A percentile compares a stretch with the other conserved stretches of the same genome.
phyloP scores from a whole-genome alignment of 345 rosid genomes.

The Hibiscus trionum region DNA sequence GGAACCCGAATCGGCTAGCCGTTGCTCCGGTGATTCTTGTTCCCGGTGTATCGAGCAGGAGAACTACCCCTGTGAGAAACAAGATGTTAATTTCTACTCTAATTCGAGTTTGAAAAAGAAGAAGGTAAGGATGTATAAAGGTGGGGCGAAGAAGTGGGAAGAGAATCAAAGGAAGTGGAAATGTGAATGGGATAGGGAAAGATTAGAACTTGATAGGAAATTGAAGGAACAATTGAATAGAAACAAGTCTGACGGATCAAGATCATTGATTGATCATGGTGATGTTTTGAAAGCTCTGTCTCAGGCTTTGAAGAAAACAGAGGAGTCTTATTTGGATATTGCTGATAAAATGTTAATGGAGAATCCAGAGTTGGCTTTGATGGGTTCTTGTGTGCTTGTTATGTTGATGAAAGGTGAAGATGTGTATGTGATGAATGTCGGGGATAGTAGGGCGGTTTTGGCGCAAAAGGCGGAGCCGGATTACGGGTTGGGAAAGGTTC shows the following conservation, averaged over 20 bases:
- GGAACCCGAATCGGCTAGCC: not conserved
- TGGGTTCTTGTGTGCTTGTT: constrained; percentile 96
- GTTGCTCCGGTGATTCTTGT: constrained; percentile 19
- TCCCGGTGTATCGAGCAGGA: constrained; percentile 32
- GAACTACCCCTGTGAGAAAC: constrained; percentile 21
- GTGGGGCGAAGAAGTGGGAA: constrained; percentile 47
- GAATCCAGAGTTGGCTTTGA: constrained; percentile 85
- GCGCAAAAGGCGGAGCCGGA: constrained; percentile 69
- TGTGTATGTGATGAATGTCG: constrained; percentile 90
- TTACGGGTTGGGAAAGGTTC: constrained; percentile 58
- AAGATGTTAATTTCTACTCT: constrained; percentile 21
- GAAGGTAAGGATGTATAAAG: constrained; percentile 29
- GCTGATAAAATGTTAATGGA: constrained; percentile 81
- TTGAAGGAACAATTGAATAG: constrained; percentile 47
- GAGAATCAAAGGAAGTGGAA: constrained; percentile 75
- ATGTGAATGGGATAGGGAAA: constrained; percentile 65
- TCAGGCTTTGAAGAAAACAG: constrained; percentile 71
- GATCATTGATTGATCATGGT: constrained; percentile 35
- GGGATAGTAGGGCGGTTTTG: constrained; percentile 84
- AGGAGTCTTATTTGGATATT: constrained; percentile 68
- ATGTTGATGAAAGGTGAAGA: constrained; percentile 96
- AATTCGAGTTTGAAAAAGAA: constrained; percentile 26
- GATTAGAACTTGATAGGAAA: constrained; percentile 56
- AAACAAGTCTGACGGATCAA: constrained; percentile 20
- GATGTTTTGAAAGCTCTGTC: constrained; percentile 87